Conservation (phyloP, 768 basidiomycete species). For the Pulveroboletus sp. region DNA sequence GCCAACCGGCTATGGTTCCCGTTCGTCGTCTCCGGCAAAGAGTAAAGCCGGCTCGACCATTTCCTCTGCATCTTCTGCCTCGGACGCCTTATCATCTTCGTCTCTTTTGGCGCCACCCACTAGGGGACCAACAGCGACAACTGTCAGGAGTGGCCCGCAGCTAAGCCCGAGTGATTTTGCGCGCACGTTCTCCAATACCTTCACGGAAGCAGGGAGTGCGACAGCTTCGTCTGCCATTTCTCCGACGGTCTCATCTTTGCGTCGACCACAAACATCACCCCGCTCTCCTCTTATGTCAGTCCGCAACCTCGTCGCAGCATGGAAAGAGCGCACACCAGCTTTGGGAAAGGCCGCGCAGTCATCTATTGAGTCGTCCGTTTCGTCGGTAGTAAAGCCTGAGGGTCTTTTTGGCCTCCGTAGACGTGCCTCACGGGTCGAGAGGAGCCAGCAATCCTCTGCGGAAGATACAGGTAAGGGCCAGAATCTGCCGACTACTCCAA, state of each 20-base stretch:
- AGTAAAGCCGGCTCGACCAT: conserved; percentile 33
- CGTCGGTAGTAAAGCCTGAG: conserved; percentile 30
- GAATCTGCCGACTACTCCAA: conserved; percentile 23
- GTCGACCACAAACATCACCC: conserved; percentile 61
- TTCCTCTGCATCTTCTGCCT: conserved; percentile 23
- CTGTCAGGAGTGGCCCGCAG: conserved; percentile 29
- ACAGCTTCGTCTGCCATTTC: conserved; percentile 26
- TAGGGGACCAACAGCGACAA: conserved; percentile 27
- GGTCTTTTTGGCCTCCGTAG: conserved; percentile 34
- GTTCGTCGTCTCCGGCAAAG: conserved; percentile 47
- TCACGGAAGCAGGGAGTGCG: conserved; percentile 33
- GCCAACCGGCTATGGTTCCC: conserved; percentile 35
- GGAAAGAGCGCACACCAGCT: conserved; percentile 71
- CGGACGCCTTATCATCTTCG: conserved; percentile 29
- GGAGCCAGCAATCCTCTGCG: conserved; percentile 7
- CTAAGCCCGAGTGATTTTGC: conserved; percentile 34
- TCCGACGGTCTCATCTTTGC: conserved; percentile 49
- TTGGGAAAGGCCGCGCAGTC: conserved; percentile 31
- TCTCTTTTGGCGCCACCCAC: conserved; percentile 49
- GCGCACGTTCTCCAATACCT: conserved; percentile 36
- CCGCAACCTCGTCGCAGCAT: conserved; percentile 71
- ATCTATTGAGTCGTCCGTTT: conserved; percentile 36
- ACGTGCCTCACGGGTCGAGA: conserved; percentile 27
- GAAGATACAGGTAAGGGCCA: conserved; percentile 8
- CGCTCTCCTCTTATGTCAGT: conserved; percentile 70